Evolutionary conservation across 164 flowering plant species (phyloP).

Genomic region (Litsea cubeba): DNA sequence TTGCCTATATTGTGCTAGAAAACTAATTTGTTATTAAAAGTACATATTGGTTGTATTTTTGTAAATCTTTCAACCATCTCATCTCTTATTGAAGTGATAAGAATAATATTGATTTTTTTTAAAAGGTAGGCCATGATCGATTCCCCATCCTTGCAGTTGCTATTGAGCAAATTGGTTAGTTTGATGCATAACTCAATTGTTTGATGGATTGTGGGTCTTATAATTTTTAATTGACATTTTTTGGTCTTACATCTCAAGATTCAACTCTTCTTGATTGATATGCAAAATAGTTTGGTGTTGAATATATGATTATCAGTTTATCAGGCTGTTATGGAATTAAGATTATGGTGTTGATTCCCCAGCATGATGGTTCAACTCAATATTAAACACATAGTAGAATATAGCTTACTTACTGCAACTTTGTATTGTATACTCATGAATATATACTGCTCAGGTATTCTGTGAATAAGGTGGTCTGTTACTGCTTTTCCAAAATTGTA

Average conservation of each 20-base stretch:
- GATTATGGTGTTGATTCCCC: not conserved
- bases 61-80: not conserved
- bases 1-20: not conserved
- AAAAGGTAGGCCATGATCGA: not conserved
- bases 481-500: too few species aligned
- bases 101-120: not conserved
- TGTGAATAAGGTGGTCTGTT: too few species aligned
- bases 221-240: not conserved
- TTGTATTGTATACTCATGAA: not conserved
- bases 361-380: not conserved
- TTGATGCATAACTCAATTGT: not conserved
- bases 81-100: not conserved
- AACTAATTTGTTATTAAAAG: not conserved
- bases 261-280: not conserved
- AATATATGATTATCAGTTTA: not conserved
- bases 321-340: not conserved
- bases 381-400: not conserved
- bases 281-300: not conserved
- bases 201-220: not conserved
- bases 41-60: too few species aligned
- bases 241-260: not conserved
- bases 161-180: not conserved
- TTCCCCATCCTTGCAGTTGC: not conserved
- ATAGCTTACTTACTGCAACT: too few species aligned
- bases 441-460: too few species aligned